Conservation (phyloP, 2,329 filamentous ascomycete species). For the Nigrospora oryzae region DNA sequence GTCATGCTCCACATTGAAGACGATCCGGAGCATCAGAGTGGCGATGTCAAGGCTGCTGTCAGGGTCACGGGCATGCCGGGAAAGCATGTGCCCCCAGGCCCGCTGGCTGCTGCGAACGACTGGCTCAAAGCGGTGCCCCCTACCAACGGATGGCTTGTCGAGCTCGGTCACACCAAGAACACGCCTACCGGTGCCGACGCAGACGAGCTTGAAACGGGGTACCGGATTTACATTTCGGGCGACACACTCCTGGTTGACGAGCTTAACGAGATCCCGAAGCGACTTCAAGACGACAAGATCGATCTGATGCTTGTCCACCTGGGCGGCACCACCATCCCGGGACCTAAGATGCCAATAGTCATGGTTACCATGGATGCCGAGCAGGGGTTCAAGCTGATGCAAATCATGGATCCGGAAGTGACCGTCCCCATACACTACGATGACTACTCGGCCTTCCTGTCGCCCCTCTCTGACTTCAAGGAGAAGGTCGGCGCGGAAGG, state of each 20-base stretch:
- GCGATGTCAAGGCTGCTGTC: constrained; percentile 34
- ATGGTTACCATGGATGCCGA: constrained; percentile 64
- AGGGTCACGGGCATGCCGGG: constrained; percentile 57
- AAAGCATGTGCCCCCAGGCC: constrained; percentile 46
- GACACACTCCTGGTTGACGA: constrained; percentile 57
- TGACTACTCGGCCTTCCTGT: constrained; percentile 55
- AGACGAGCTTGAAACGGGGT: constrained; percentile 33
- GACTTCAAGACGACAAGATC: constrained; percentile 44
- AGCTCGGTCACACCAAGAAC: constrained; percentile 39
- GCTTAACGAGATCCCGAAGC: constrained; percentile 49
- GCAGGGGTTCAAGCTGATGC: constrained; percentile 52
- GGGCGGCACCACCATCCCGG: constrained; percentile 57
- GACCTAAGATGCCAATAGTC: constrained; percentile 46
- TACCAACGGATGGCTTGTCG: constrained; percentile 59
- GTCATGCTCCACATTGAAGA: constrained; percentile 28
- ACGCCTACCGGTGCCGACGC: constrained; percentile 7
- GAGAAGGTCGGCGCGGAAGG: constrained; percentile 43
- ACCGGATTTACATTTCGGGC: constrained; percentile 58
- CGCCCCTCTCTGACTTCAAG: constrained; percentile 51
- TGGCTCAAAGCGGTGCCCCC: constrained; percentile 42
- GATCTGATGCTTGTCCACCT: constrained; percentile 61
- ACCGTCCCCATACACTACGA: constrained; percentile 59
- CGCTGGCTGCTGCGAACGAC: constrained; percentile 28
- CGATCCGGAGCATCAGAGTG: constrained; percentile 1
- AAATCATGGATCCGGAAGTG: constrained; percentile 49